Percentiles rank a stretch among this genome's conserved stretches.
Evolutionary conservation across 129 eudicot species (phyloP).

Genomic region (Calendula officinalis): DNA sequence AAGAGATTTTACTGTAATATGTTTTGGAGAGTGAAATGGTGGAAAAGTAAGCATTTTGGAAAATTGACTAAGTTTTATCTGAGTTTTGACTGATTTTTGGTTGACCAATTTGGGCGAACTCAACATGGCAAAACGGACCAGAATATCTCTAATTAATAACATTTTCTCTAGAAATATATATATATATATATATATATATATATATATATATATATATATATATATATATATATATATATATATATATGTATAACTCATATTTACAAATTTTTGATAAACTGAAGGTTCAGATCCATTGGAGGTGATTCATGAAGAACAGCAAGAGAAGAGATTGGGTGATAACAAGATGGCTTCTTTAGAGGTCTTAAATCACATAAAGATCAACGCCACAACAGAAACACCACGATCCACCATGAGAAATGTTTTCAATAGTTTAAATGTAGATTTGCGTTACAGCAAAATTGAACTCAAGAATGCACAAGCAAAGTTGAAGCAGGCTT

Average conservation of each 20-base stretch:
- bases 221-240: not conserved
- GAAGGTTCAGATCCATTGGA: constrained; percentile 34
- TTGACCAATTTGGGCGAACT: no score
- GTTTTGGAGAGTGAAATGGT: no score
- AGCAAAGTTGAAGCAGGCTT: constrained; percentile 47
- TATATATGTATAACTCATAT: not conserved
- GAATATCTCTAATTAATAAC: no score
- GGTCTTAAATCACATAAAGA: constrained; percentile 53
- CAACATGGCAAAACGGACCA: no score
- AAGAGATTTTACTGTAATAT: no score
- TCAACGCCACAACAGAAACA: constrained; percentile 51
- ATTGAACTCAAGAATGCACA: constrained; percentile 44
- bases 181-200: not conserved
- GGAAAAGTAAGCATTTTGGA: no score
- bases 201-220: not conserved
- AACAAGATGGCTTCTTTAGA: constrained; percentile 35
- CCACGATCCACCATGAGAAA: constrained; percentile 54
- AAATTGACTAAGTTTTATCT: no score
- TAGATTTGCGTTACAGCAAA: constrained; percentile 41
- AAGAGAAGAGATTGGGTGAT: constrained; percentile 1
- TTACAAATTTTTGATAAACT: not conserved
- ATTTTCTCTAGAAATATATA: no score
- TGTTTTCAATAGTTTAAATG: constrained; percentile 31
- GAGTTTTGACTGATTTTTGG: no score
- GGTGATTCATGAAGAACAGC: constrained; percentile 30